These are phyloP conservation scores for Leucoagaricus sp. DNA, from an alignment of 1,284 basidiomycete species.

Conservation along the genomic window DNA sequence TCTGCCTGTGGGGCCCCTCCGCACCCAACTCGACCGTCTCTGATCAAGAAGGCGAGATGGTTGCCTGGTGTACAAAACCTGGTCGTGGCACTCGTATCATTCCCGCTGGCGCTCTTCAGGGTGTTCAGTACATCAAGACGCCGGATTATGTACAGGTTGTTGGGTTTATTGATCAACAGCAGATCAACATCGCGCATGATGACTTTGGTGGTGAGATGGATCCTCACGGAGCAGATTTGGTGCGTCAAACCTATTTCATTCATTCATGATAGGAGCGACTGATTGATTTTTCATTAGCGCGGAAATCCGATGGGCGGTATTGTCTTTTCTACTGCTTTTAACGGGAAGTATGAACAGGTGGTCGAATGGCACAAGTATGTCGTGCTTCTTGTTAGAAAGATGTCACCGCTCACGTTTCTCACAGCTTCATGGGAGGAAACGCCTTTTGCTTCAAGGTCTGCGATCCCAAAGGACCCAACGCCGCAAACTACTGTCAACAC, in stretches of 20 bases:
- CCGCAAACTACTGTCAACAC: conserved; percentile 56
- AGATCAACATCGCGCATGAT: conserved; percentile 47
- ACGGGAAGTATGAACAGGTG: conserved; percentile 47
- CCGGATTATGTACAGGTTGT: conserved; percentile 58
- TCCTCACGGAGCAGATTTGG: conserved; percentile 57
- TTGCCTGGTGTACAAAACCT: conserved; percentile 59
- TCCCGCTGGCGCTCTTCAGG: conserved; percentile 45
- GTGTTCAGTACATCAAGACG: conserved; percentile 54
- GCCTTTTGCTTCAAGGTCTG: conserved; percentile 56
- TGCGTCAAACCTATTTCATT: conserved; percentile 23
- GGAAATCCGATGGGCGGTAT: conserved; percentile 61
- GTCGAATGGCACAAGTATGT: conserved; percentile 55
- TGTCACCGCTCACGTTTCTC: not conserved
- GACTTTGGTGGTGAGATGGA: conserved; percentile 73
- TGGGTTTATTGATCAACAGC: conserved; percentile 54
- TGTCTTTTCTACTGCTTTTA: conserved; percentile 58
- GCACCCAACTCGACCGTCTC: conserved; percentile 47
- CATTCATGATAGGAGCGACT: not conserved
- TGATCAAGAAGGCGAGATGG: conserved; percentile 53
- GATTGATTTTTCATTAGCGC: conserved; percentile 36
- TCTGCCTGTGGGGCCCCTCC: conserved; percentile 52
- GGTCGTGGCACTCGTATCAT: conserved; percentile 56
- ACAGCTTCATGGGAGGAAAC: conserved; percentile 57
- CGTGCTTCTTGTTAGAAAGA: not conserved
- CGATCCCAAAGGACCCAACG: conserved; percentile 52